phyloP scores from a whole-genome alignment of 1,139 yeast genomes.

The Hanseniaspora uvarum region DNA sequence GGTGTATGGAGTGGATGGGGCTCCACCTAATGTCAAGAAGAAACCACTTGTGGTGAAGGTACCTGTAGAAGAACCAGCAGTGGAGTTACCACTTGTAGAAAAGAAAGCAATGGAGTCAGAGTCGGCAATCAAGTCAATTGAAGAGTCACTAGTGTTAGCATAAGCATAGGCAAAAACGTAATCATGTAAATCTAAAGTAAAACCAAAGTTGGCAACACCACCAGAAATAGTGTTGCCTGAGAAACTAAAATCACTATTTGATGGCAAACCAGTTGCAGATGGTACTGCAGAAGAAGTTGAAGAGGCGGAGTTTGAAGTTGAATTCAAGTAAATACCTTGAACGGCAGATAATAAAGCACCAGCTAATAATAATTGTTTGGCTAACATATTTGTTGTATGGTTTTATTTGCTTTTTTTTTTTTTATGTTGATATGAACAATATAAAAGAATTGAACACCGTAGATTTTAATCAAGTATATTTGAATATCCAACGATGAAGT shows the following conservation, averaged over 20 bases:
- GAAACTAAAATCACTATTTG: background rate
- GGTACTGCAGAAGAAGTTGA: slow-evolving; percentile 19
- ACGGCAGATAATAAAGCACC: slow-evolving; percentile 4
- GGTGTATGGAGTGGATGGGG: background rate
- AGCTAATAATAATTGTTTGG: background rate
- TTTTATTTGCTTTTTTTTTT: background rate
- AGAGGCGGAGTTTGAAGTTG: slow-evolving; percentile 14
- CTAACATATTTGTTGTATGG: background rate
- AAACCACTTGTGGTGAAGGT: slow-evolving; percentile 4
- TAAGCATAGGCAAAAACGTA: slow-evolving; percentile 5
- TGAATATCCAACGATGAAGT: no score
- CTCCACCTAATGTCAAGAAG: slow-evolving; percentile 12
- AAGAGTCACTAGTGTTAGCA: slow-evolving; percentile 13
- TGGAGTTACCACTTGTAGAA: background rate
- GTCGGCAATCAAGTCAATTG: slow-evolving; percentile 1
- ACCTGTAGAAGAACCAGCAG: slow-evolving; percentile 8
- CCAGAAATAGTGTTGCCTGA: slow-evolving; percentile 2
- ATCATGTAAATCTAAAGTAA: background rate
- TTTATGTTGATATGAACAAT: background rate
- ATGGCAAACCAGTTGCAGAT: slow-evolving; percentile 8
- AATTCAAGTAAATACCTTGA: slow-evolving; percentile 1
- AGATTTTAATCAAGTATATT: no score
- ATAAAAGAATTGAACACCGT: background rate
- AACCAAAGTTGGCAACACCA: slow-evolving; percentile 4
- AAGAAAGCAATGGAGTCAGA: background rate